Percentiles rank a stretch among this genome's conserved stretches.
These are phyloP conservation scores for Dacryopinax primogenitus DNA, from an alignment of 768 basidiomycete genomes.

Conservation along the genomic window DNA sequence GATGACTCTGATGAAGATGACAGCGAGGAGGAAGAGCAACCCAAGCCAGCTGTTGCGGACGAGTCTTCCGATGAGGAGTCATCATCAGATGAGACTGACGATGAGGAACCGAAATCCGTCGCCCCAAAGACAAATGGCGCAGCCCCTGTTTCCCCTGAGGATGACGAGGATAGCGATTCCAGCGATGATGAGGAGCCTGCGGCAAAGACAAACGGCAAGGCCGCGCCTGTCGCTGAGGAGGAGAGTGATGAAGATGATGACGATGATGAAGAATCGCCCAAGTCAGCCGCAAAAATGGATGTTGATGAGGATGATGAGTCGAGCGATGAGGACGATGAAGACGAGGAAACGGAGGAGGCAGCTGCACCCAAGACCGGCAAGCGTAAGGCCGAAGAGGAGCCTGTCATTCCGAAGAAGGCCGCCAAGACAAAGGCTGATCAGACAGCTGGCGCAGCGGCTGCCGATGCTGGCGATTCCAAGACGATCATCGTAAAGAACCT, in stretches of 20 bases:
- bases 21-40: slow-evolving; percentile 12
- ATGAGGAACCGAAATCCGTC: slow-evolving; percentile 17
- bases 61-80: slow-evolving; percentile 25
- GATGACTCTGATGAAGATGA: slow-evolving; percentile 12
- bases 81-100: slow-evolving; percentile 24
- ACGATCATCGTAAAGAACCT: slow-evolving; percentile 85
- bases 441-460: slow-evolving; percentile 31
- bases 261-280: slow-evolving; percentile 19
- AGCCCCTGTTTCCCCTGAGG: slow-evolving; percentile 15
- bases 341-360: slow-evolving; percentile 49
- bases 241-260: slow-evolving; percentile 23
- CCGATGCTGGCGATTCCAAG: slow-evolving; percentile 38
- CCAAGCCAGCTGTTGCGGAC: slow-evolving; percentile 12
- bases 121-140: slow-evolving; percentile 19
- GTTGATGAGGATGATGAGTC: slow-evolving; percentile 20
- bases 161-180: slow-evolving; percentile 10
- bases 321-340: slow-evolving; percentile 23
- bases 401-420: slow-evolving; percentile 60
- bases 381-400: slow-evolving; percentile 64
- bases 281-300: slow-evolving; percentile 22
- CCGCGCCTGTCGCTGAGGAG: slow-evolving; percentile 24
- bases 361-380: slow-evolving; percentile 43
- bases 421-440: slow-evolving; percentile 55
- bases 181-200: slow-evolving; percentile 25
- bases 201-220: slow-evolving; percentile 22